A percentile compares a stretch with the other conserved stretches of the same genome.
phyloP scores from a whole-genome alignment of 2,329 filamentous ascomycete species.

The Diaporthe ampelina region DNA sequence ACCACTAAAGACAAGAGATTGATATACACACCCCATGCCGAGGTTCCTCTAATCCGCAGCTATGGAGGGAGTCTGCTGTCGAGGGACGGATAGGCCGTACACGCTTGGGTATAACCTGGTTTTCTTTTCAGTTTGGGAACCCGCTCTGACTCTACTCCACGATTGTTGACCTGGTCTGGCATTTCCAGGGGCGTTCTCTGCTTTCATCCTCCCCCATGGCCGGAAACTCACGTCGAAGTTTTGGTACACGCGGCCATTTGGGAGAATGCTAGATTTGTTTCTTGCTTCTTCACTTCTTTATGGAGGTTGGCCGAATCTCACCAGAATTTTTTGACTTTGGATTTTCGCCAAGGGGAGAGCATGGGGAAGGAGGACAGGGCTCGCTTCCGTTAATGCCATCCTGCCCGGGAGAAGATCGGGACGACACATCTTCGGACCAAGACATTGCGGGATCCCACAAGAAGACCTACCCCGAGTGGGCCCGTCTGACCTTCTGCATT shows the following conservation, averaged over 20 bases:
- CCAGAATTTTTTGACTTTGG: conserved; percentile 30
- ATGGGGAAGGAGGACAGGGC: conserved; percentile 29
- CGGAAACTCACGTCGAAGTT: conserved; percentile 38
- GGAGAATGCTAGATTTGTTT: conserved; percentile 40
- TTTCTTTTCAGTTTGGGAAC: conserved; percentile 41
- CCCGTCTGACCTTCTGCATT: conserved; percentile 28
- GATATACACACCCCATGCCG: conserved; percentile 36
- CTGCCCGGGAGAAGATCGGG: conserved; percentile 34
- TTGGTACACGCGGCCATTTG: conserved; percentile 41
- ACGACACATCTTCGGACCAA: conserved; percentile 27
- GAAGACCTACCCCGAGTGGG: conserved; percentile 21
- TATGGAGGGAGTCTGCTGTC: conserved; percentile 36
- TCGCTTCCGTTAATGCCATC: conserved; percentile 38
- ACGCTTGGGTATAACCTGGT: conserved; percentile 21
- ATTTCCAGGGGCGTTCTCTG: conserved; percentile 39
- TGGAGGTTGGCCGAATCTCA: conserved; percentile 40
- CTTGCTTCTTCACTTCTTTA: conserved; percentile 42
- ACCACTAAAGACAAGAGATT: conserved; percentile 36
- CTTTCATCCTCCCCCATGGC: conserved; percentile 38
- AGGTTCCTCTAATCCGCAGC: conserved; percentile 36
- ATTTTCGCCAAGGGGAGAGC: conserved; percentile 20
- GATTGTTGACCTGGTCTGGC: conserved; percentile 39
- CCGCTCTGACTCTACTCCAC: conserved; percentile 35
- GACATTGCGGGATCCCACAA: conserved; percentile 36
- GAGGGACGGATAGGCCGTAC: conserved; percentile 29